These are phyloP conservation scores for Calonectria pseudoturangicola DNA, from an alignment of 2,329 filamentous ascomycete genomes.

Conservation along the genomic window DNA sequence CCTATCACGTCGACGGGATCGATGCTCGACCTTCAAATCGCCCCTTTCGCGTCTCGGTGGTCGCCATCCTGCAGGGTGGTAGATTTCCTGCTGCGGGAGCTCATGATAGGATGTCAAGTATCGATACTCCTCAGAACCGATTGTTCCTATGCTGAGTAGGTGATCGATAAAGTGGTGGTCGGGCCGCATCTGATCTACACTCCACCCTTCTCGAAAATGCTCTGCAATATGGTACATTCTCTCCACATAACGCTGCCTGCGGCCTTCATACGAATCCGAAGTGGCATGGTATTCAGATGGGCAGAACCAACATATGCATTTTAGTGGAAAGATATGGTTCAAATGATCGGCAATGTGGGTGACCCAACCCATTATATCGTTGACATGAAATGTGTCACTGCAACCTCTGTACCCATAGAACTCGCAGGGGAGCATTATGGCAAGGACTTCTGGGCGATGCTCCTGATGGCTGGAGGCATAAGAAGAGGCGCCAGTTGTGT, in stretches of 20 bases:
- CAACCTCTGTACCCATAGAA: constrained; percentile 63
- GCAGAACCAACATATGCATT: constrained; percentile 71
- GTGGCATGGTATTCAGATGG: constrained; percentile 58
- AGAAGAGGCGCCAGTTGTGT: constrained; percentile 50
- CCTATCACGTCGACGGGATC: neutral
- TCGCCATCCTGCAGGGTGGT: constrained; percentile 46
- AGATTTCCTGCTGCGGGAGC: constrained; percentile 40
- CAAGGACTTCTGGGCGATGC: constrained; percentile 37
- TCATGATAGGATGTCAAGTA: constrained; percentile 48
- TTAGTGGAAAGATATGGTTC: constrained; percentile 57
- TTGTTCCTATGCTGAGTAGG: constrained; percentile 53
- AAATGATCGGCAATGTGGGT: constrained; percentile 66
- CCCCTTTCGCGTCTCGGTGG: neutral
- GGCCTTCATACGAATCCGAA: constrained; percentile 25
- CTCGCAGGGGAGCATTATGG: constrained; percentile 61
- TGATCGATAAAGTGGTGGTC: constrained; percentile 66
- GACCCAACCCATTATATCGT: constrained; percentile 66
- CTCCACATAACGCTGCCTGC: constrained; percentile 55
- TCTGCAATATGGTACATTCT: constrained; percentile 71
- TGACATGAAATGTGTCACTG: constrained; percentile 58
- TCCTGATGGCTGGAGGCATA: constrained; percentile 39
- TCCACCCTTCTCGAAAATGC: constrained; percentile 62
- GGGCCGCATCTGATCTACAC: constrained; percentile 55
- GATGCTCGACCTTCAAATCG: neutral
- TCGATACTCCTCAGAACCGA: constrained; percentile 54